Conservation (phyloP, 768 basidiomycete species). For the Termitomyces sp. region DNA sequence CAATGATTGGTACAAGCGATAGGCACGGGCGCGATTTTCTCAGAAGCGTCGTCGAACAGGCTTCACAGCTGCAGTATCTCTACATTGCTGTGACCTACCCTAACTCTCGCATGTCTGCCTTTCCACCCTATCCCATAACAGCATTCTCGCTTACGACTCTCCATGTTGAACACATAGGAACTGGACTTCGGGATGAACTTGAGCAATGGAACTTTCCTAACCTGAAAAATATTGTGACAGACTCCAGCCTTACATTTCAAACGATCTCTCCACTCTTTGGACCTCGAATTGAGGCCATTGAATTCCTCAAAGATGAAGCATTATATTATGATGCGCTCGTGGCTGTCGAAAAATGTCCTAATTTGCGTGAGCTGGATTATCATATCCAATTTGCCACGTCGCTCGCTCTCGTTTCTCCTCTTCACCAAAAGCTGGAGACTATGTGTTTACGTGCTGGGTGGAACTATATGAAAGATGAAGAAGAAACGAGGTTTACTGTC, state of each 20-base stretch:
- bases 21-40: conserved; percentile 7
- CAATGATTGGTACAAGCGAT: background rate
- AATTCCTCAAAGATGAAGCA: conserved; percentile 7
- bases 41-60: background rate
- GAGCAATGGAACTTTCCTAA: conserved; percentile 13
- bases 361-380: conserved; percentile 10
- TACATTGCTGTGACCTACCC: conserved; percentile 10
- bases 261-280: conserved; percentile 8
- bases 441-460: background rate
- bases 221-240: conserved; percentile 11
- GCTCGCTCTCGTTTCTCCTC: background rate
- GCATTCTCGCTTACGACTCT: conserved; percentile 7
- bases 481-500: background rate
- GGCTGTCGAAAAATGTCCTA: conserved; percentile 2
- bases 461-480: conserved; percentile 1
- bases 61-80: conserved; percentile 10
- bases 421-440: conserved; percentile 3
- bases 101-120: background rate
- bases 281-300: conserved; percentile 8
- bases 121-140: background rate
- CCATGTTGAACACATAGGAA: conserved; percentile 5
- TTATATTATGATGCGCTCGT: background rate
- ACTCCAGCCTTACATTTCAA: conserved; percentile 5
- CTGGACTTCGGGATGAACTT: conserved; percentile 4
- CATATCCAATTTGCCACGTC: background rate